Evolutionary conservation across 768 basidiomycete genomes (phyloP).

Genomic region (Solioccasus polychromus): DNA sequence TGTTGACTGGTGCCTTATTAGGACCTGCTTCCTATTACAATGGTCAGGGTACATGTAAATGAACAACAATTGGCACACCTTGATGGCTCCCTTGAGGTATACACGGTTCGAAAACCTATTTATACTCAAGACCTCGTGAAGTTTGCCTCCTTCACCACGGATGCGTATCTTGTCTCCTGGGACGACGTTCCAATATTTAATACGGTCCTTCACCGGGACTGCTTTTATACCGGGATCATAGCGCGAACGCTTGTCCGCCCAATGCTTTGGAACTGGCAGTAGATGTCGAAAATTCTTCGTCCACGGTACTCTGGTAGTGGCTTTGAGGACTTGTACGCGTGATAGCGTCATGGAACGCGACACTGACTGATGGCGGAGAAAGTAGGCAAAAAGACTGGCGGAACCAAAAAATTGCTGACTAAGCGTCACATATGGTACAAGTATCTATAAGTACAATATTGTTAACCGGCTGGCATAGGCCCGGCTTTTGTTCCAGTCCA

Average conservation of each 20-base stretch:
- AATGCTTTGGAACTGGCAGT: slow-evolving; percentile 55
- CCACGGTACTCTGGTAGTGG: slow-evolving; percentile 52
- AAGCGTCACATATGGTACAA: slow-evolving; percentile 5
- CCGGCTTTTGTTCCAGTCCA: slow-evolving; percentile 36
- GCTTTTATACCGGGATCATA: slow-evolving; percentile 47
- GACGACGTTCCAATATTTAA: slow-evolving; percentile 85
- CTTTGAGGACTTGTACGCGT: slow-evolving; percentile 39
- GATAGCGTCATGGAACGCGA: slow-evolving; percentile 26
- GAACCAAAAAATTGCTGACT: slow-evolving; percentile 14
- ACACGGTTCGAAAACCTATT: slow-evolving; percentile 71
- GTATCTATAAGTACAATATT: background rate
- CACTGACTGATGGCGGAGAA: background rate
- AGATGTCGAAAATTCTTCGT: slow-evolving; percentile 69
- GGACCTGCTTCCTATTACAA: slow-evolving; percentile 16
- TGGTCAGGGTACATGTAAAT: slow-evolving; percentile 2
- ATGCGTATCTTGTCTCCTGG: slow-evolving; percentile 79
- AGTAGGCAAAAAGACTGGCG: no score
- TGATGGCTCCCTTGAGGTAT: slow-evolving; percentile 46
- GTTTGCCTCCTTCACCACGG: slow-evolving; percentile 56
- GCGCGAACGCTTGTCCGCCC: slow-evolving; percentile 43
- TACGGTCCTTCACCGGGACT: slow-evolving; percentile 61
- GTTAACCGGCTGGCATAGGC: slow-evolving; percentile 21
- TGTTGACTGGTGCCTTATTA: slow-evolving; percentile 26
- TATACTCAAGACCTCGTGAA: slow-evolving; percentile 72
- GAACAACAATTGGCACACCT: slow-evolving; percentile 21